Conservation (phyloP, 306 rosid species). For the Dalbergia cochinchinensis region DNA sequence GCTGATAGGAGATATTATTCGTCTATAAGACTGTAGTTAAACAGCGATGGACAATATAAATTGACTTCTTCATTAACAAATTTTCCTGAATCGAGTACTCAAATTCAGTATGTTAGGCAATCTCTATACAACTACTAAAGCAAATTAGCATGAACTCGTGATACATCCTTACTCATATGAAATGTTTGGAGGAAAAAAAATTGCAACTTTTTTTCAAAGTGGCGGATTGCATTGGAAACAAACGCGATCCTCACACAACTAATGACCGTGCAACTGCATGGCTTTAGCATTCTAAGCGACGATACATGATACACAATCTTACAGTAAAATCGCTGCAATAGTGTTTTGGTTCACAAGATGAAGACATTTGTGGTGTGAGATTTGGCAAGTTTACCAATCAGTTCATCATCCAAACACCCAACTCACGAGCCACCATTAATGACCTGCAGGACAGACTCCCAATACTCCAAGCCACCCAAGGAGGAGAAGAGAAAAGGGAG, state of each 20-base stretch:
- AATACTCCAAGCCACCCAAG: neutral
- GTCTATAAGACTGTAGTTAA: too few species aligned
- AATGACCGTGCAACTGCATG: neutral
- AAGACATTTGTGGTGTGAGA: neutral
- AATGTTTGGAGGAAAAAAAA: neutral
- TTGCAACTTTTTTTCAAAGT: neutral
- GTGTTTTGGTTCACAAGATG: neutral
- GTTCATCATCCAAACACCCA: constrained; percentile 37
- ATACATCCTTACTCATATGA: too few species aligned
- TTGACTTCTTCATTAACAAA: too few species aligned
- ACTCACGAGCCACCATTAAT: constrained; percentile 15
- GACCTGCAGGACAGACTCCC: constrained; percentile 18
- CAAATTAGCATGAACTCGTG: too few species aligned
- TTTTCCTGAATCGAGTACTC: too few species aligned
- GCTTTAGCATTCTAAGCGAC: neutral
- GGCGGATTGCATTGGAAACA: neutral
- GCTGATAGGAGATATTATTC: too few species aligned
- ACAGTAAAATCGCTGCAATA: neutral
- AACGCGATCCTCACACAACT: neutral
- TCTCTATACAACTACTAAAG: too few species aligned
- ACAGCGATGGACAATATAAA: too few species aligned
- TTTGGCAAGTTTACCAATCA: neutral
- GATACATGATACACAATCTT: neutral
- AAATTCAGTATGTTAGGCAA: too few species aligned
- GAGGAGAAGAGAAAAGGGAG: too few species aligned